Percentiles rank a stretch among this genome's conserved stretches.
Evolutionary conservation across 2,329 filamentous ascomycete species (phyloP).

Genomic region (Exophiala xenobiotica): DNA sequence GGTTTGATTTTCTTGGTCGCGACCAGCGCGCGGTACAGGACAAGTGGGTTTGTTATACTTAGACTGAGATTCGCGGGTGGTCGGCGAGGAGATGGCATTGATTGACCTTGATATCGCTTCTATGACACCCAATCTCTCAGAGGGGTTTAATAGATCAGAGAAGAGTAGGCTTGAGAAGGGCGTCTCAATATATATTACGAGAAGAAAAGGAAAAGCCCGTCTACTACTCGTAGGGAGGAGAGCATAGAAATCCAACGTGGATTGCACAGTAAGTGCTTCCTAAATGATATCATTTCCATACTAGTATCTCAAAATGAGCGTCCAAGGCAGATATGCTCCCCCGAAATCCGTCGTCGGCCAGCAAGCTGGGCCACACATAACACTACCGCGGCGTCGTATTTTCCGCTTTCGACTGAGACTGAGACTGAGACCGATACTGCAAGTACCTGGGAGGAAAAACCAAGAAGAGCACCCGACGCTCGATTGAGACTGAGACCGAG

Average conservation of each 20-base stretch:
- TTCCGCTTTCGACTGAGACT: not conserved
- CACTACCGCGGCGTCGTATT: not conserved
- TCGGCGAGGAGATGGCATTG: constrained; percentile 2
- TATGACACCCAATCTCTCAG: too few species aligned
- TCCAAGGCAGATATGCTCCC: constrained; percentile 4
- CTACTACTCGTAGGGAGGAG: too few species aligned
- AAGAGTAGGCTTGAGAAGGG: too few species aligned
- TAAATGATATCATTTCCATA: constrained; percentile 1
- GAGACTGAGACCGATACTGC: too few species aligned
- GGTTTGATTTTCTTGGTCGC: constrained; percentile 65
- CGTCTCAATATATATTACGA: too few species aligned
- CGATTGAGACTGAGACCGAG: not conserved
- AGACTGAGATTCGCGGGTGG: constrained; percentile 19
- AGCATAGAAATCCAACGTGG: too few species aligned
- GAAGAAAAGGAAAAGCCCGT: too few species aligned
- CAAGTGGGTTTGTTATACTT: constrained; percentile 60
- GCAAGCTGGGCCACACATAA: too few species aligned
- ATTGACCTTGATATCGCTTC: not conserved
- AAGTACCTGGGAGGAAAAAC: too few species aligned
- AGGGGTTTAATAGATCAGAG: too few species aligned
- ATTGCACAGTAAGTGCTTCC: too few species aligned
- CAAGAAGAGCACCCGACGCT: not conserved
- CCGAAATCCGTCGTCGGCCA: too few species aligned
- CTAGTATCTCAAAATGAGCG: constrained; percentile 14
- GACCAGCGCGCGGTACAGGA: constrained; percentile 72